phyloP scores from a whole-genome alignment of 805 yeast genomes.

The Barnettozyma californica region DNA sequence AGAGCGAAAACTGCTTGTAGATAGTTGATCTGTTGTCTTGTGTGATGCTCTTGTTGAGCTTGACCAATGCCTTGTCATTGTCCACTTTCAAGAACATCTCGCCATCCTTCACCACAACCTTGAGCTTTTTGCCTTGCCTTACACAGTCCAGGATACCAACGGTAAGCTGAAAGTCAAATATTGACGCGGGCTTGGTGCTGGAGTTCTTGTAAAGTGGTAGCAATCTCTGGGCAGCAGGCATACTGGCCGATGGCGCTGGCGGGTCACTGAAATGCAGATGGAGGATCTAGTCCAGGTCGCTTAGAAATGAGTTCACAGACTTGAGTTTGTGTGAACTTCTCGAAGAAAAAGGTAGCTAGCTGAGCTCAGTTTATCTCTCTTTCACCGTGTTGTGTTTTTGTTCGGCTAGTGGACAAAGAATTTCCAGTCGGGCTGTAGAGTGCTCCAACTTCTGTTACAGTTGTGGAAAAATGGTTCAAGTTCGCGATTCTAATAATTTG shows the following conservation, averaged over 20 bases:
- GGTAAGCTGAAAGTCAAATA: slow-evolving; percentile 11
- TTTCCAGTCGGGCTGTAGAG: too few relatives aligned
- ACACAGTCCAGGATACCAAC: not conserved
- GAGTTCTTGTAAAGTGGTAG: slow-evolving; percentile 11
- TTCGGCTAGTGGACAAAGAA: too few relatives aligned
- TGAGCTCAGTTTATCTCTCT: too few relatives aligned
- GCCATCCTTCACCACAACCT: slow-evolving; percentile 20
- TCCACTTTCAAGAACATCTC: slow-evolving; percentile 14
- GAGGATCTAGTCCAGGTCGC: too few relatives aligned
- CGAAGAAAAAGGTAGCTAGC: too few relatives aligned
- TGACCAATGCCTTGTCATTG: not conserved
- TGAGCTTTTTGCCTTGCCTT: slow-evolving; percentile 15
- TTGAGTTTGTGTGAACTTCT: too few relatives aligned
- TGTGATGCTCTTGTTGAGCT: slow-evolving; percentile 8
- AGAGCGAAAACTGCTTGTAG: slow-evolving; percentile 20
- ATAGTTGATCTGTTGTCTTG: slow-evolving; percentile 7
- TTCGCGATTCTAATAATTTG: not conserved
- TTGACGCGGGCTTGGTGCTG: slow-evolving; percentile 8
- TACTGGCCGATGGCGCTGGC: not conserved
- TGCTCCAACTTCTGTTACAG: too few relatives aligned
- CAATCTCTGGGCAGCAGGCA: slow-evolving; percentile 11
- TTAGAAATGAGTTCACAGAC: too few relatives aligned
- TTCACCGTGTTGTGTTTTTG: too few relatives aligned
- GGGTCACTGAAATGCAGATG: not conserved
- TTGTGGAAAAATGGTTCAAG: not conserved